Conservation (phyloP, 164 flowering plant species). For the Platanus orientalis region DNA sequence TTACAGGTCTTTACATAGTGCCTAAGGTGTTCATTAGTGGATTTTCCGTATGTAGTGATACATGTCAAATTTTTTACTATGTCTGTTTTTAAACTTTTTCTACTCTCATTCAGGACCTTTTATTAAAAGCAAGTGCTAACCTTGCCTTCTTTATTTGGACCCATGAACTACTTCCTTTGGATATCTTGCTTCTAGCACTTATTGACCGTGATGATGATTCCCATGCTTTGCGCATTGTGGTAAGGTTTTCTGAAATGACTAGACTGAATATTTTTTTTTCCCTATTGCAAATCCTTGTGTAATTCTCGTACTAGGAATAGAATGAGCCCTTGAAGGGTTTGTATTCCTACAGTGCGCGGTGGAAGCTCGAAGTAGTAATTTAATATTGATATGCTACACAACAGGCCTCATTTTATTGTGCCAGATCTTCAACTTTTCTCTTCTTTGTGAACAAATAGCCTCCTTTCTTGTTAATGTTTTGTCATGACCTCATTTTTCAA, state of each 20-base stretch:
- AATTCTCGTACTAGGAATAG: too few relatives aligned
- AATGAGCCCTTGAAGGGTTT: too few relatives aligned
- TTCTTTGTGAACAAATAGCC: too few relatives aligned
- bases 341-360: too few relatives aligned
- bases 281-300: too few relatives aligned
- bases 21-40: background rate
- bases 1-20: slow-evolving; percentile 49
- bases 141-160: slow-evolving; percentile 83
- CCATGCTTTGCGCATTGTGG: slow-evolving; percentile 87
- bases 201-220: slow-evolving; percentile 98
- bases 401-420: too few relatives aligned
- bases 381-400: too few relatives aligned
- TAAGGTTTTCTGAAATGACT: slow-evolving; percentile 21
- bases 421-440: too few relatives aligned
- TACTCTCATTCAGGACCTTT: slow-evolving; percentile 56
- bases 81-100: background rate
- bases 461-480: too few relatives aligned
- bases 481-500: too few relatives aligned
- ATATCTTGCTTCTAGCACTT: slow-evolving; percentile 86
- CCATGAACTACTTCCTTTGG: slow-evolving; percentile 90
- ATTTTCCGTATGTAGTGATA: background rate
- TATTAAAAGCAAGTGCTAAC: slow-evolving; percentile 65
- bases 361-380: too few relatives aligned
- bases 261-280: too few relatives aligned
- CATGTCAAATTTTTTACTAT: background rate